These are phyloP conservation scores for Mucuna pruriens DNA, from an alignment of 306 rosid genomes.

Conservation along the genomic window DNA sequence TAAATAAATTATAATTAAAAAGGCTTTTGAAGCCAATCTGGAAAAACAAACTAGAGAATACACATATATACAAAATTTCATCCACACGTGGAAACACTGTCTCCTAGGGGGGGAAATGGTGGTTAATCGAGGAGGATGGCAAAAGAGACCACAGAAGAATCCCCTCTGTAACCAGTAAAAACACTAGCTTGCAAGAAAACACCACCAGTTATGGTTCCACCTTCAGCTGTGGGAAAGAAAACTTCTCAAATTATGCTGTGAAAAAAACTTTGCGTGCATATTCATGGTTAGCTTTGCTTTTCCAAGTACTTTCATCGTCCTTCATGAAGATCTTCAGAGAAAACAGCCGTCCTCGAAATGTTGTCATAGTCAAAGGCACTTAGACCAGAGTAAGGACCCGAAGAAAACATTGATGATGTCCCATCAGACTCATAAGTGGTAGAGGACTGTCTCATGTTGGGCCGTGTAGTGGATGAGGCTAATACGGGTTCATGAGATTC, in stretches of 20 bases:
- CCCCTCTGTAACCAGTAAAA: conserved; percentile 36
- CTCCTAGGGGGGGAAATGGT: conserved; percentile 21
- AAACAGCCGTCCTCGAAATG: conserved; percentile 76
- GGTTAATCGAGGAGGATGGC: conserved; percentile 14
- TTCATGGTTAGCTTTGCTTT: background rate
- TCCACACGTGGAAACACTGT: conserved; percentile 45
- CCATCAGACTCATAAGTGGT: conserved; percentile 88
- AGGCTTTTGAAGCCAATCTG: conserved; percentile 27
- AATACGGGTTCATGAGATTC: conserved; percentile 67
- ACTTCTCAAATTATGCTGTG: conserved; percentile 19
- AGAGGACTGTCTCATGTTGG: conserved; percentile 82
- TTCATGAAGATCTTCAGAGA: conserved; percentile 99
- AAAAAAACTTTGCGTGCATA: conserved; percentile 10
- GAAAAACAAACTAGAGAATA: conserved; percentile 35
- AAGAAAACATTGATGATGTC: conserved; percentile 92
- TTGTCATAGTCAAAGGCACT: conserved; percentile 83
- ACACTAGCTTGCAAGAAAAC: conserved; percentile 34
- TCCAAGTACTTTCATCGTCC: conserved; percentile 65
- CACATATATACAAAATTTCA: conserved; percentile 63
- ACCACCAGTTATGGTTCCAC: conserved; percentile 31
- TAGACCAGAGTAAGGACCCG: conserved; percentile 92
- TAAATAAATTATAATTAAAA: conserved; percentile 18
- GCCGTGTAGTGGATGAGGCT: conserved; percentile 66
- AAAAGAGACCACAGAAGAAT: conserved; percentile 15
- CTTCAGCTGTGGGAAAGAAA: conserved; percentile 33